A percentile compares a stretch with the other conserved stretches of the same genome.
Evolutionary conservation across 2,329 filamentous ascomycete genomes (phyloP).

Genomic region (Metarhizium robertsii): DNA sequence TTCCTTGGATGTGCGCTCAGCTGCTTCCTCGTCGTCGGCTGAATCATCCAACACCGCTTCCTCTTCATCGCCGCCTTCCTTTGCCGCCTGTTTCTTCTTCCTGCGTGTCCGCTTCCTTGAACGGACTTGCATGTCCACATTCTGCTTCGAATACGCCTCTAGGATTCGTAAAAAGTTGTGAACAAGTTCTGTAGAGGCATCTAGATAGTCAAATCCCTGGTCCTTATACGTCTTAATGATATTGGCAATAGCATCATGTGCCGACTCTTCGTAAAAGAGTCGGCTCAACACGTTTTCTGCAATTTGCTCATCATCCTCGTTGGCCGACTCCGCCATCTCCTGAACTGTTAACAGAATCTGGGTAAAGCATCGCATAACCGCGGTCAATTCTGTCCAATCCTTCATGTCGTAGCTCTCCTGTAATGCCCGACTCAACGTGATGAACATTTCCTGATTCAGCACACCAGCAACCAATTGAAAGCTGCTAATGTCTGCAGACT

Average conservation of each 20-base stretch:
- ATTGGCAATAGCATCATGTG: slow-evolving; percentile 76
- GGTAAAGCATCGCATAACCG: slow-evolving; percentile 88
- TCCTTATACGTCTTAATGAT: slow-evolving; percentile 84
- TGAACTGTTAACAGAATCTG: slow-evolving; percentile 89
- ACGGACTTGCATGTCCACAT: slow-evolving; percentile 85
- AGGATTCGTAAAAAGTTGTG: slow-evolving; percentile 89
- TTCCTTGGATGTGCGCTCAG: slow-evolving; percentile 64
- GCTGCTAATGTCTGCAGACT: slow-evolving; percentile 49
- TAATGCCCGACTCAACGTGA: slow-evolving; percentile 76
- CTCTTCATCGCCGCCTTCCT: slow-evolving; percentile 28
- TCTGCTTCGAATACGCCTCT: slow-evolving; percentile 90
- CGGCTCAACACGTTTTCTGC: slow-evolving; percentile 94
- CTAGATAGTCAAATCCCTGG: slow-evolving; percentile 87
- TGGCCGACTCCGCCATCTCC: slow-evolving; percentile 74
- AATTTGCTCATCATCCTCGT: slow-evolving; percentile 95
- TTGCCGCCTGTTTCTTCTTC: slow-evolving; percentile 59
- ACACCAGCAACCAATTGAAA: slow-evolving; percentile 85
- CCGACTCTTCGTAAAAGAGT: slow-evolving; percentile 97
- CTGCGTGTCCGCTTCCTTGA: slow-evolving; percentile 62
- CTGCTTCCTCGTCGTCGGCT: slow-evolving; percentile 61
- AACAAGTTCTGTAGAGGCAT: slow-evolving; percentile 80
- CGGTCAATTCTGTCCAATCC: slow-evolving; percentile 76
- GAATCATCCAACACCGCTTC: slow-evolving; percentile 58
- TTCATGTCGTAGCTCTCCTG: slow-evolving; percentile 72
- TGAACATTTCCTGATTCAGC: slow-evolving; percentile 90